Percentiles rank a stretch among this genome's conserved stretches.
These are phyloP conservation scores for Fusarium agapanthi DNA, from an alignment of 2,329 filamentous ascomycete species.

Conservation along the genomic window DNA sequence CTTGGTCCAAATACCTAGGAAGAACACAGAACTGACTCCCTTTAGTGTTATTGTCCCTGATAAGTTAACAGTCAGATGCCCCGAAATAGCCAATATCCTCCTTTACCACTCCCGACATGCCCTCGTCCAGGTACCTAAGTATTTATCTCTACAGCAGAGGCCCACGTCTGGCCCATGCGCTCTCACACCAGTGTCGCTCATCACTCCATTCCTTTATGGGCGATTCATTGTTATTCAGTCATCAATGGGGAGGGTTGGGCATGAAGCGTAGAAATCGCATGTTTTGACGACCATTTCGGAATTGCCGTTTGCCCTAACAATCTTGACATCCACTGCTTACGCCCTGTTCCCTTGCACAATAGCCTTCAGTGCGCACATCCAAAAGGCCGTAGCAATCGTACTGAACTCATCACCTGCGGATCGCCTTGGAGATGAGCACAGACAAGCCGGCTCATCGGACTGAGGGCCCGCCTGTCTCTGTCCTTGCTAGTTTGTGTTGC, in stretches of 20 bases:
- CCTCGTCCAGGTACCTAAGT: background rate
- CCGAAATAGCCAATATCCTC: constrained; percentile 3
- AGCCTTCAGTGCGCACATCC: background rate
- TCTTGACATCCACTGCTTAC: background rate
- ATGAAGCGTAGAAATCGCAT: constrained; percentile 6
- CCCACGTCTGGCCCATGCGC: constrained; percentile 23
- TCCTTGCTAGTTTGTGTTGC: constrained; percentile 7
- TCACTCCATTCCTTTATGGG: constrained; percentile 18
- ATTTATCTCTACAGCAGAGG: constrained; percentile 7
- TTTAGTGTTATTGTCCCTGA: constrained; percentile 10
- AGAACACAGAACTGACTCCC: background rate
- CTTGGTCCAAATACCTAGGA: background rate
- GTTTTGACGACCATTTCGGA: background rate
- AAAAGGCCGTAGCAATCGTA: background rate
- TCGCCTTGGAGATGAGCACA: constrained; percentile 18
- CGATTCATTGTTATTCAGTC: constrained; percentile 15
- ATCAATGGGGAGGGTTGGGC: background rate
- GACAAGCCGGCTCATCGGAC: constrained; percentile 19
- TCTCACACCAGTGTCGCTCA: background rate
- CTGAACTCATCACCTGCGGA: background rate
- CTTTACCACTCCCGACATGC: constrained; percentile 4
- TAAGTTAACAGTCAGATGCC: constrained; percentile 7
- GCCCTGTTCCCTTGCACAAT: background rate
- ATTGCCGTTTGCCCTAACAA: background rate
- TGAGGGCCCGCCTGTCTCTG: constrained; percentile 11